A percentile compares a stretch with the other conserved stretches of the same genome.
phyloP scores from a whole-genome alignment of 2,329 filamentous ascomycete genomes.

The Trichoderma breve region DNA sequence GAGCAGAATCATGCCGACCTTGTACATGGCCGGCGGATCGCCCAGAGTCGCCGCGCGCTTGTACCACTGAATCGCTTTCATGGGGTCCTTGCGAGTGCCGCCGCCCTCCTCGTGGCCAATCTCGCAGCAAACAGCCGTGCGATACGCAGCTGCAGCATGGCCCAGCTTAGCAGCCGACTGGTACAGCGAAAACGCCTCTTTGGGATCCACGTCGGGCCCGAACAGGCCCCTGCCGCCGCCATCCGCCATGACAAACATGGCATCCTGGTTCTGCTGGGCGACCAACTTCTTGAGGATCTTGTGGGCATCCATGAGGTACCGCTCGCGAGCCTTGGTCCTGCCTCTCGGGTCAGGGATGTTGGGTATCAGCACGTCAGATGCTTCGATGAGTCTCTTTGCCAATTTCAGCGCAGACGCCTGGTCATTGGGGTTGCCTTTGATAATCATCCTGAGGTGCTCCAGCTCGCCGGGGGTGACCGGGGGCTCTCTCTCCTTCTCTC shows the following conservation, averaged over 20 bases:
- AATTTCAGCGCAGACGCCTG: conserved; percentile 68
- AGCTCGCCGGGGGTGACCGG: conserved; percentile 76
- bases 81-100: conserved; percentile 82
- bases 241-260: conserved; percentile 93
- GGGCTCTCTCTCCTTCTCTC: conserved; percentile 31
- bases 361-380: conserved; percentile 70
- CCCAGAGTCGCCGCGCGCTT: conserved; percentile 86
- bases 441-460: conserved; percentile 66
- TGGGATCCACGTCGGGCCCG: conserved; percentile 76
- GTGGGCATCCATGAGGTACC: conserved; percentile 79
- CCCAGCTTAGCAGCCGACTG: conserved; percentile 89
- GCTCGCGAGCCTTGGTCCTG: conserved; percentile 73
- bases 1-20: conserved; percentile 91
- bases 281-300: conserved; percentile 90
- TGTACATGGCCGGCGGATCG: conserved; percentile 95
- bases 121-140: conserved; percentile 95
- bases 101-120: conserved; percentile 93
- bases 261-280: conserved; percentile 69
- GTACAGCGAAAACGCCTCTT: conserved; percentile 91
- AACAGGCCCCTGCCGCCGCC: conserved; percentile 80
- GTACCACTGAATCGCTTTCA: conserved; percentile 98
- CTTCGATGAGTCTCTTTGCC: conserved; percentile 83
- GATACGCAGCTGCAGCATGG: conserved; percentile 83
- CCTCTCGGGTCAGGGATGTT: conserved; percentile 66
- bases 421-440: conserved; percentile 71